These are phyloP conservation scores for Fraxinus angustifolia DNA, from an alignment of 305 asterid species.

Conservation along the genomic window DNA sequence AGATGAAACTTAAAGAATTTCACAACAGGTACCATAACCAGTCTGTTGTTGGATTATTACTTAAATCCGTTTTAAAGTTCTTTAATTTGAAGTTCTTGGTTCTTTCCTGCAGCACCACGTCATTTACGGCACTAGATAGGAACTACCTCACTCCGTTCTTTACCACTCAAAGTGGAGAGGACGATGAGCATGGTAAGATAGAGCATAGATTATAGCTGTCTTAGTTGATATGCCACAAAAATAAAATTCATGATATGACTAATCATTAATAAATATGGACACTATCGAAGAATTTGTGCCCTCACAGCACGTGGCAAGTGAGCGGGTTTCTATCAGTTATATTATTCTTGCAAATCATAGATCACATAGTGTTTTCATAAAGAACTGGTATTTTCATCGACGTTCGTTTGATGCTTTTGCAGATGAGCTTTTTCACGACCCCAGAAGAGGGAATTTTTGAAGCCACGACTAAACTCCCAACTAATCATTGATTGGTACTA, in stretches of 20 bases:
- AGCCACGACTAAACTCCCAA: constrained; percentile 25
- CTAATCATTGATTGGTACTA: constrained; percentile 10
- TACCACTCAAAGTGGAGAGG: constrained; percentile 79
- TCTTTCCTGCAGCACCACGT: constrained; percentile 64
- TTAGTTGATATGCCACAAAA: constrained; percentile 7
- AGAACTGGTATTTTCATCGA: background rate
- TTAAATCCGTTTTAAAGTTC: background rate
- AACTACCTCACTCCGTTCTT: constrained; percentile 98
- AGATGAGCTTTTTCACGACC: constrained; percentile 51
- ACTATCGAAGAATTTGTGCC: background rate
- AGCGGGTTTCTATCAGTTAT: background rate
- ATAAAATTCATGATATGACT: background rate
- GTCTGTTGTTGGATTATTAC: constrained; percentile 3
- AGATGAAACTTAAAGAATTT: constrained; percentile 86
- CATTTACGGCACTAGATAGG: constrained; percentile 86
- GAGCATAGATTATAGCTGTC: constrained; percentile 4
- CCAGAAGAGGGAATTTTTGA: constrained; percentile 37
- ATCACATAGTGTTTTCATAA: constrained; percentile 4
- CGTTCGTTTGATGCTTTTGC: constrained; percentile 24
- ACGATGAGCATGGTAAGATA: constrained; percentile 70
- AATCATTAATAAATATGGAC: background rate
- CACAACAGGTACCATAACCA: constrained; percentile 56
- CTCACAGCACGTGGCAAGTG: background rate
- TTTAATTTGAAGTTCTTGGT: constrained; percentile 20
- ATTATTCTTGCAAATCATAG: background rate